These are phyloP conservation scores for Globisporangium orthogonon DNA, from an alignment of 352 stramenopile species.

Conservation along the genomic window DNA sequence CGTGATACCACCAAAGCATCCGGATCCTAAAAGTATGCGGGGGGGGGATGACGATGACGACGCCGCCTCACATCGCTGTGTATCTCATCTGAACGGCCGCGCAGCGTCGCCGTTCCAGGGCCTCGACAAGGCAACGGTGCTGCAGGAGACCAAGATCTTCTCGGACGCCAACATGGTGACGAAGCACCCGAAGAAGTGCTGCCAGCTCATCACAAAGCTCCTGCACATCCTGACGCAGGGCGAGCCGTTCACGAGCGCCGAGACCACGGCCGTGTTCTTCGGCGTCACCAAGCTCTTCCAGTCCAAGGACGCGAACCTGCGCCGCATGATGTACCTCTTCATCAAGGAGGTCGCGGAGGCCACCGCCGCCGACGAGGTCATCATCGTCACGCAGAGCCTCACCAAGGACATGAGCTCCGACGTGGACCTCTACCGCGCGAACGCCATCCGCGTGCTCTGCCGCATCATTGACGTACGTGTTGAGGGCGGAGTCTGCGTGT, in stretches of 20 bases:
- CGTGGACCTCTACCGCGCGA: slow-evolving; percentile 97
- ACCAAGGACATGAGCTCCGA: slow-evolving; percentile 99
- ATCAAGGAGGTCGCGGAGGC: slow-evolving; percentile 97
- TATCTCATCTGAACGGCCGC: neutral
- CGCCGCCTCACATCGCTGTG: neutral
- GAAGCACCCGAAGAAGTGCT: slow-evolving; percentile 96
- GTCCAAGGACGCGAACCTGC: slow-evolving; percentile 95
- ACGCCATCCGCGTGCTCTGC: slow-evolving; percentile 97
- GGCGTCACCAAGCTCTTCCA: slow-evolving; percentile 99
- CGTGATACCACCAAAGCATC: slow-evolving; percentile 5
- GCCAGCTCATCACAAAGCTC: slow-evolving; percentile 98
- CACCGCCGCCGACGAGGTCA: slow-evolving; percentile 92
- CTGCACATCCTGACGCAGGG: slow-evolving; percentile 97
- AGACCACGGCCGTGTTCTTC: slow-evolving; percentile 99
- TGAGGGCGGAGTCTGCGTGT: neutral
- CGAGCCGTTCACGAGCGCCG: slow-evolving; percentile 93
- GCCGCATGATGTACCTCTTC: slow-evolving; percentile 99
- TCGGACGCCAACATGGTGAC: slow-evolving; percentile 96
- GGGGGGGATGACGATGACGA: no score
- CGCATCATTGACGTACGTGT: slow-evolving; percentile 88
- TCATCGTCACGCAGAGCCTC: slow-evolving; percentile 98
- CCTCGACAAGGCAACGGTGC: slow-evolving; percentile 93
- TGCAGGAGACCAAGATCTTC: slow-evolving; percentile 99
- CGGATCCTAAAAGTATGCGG: neutral
- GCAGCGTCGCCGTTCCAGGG: slow-evolving; percentile 90